These are phyloP conservation scores for Actinomucor elegans DNA, from an alignment of 371 early-diverging fungal genomes.

Conservation along the genomic window DNA sequence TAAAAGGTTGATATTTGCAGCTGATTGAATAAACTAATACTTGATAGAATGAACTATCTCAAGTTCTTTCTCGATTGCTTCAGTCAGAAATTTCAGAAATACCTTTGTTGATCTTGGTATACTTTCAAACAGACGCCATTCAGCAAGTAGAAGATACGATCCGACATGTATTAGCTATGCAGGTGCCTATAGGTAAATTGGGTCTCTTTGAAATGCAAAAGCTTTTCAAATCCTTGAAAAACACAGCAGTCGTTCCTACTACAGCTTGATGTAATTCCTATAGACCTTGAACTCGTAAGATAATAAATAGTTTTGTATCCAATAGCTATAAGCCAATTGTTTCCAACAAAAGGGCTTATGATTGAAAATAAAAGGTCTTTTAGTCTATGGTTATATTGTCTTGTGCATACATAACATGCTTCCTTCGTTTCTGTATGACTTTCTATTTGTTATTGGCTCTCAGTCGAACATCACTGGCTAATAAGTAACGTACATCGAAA, in stretches of 20 bases:
- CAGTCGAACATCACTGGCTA: too few relatives aligned
- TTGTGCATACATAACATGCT: too few relatives aligned
- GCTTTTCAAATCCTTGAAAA: constrained; percentile 22
- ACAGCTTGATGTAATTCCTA: too few relatives aligned
- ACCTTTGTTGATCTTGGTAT: constrained; percentile 36
- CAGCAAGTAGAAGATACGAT: constrained; percentile 35
- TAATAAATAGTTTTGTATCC: too few relatives aligned
- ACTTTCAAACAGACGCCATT: constrained; percentile 44
- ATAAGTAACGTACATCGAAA: too few relatives aligned
- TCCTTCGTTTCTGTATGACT: too few relatives aligned
- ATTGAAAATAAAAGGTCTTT: too few relatives aligned
- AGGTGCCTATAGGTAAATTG: constrained; percentile 48
- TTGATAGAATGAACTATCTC: constrained; percentile 20
- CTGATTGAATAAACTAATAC: background rate
- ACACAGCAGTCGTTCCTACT: background rate
- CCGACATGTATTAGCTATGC: constrained; percentile 41
- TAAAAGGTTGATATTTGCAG: background rate
- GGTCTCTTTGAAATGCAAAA: constrained; percentile 53
- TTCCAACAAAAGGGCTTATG: too few relatives aligned
- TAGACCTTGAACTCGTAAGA: too few relatives aligned
- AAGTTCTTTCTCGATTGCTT: constrained; percentile 23
- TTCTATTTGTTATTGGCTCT: too few relatives aligned
- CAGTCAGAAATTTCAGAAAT: constrained; percentile 39
- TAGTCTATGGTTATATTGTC: too few relatives aligned
- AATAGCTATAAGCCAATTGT: too few relatives aligned